Percentiles rank a stretch among this genome's conserved stretches.
phyloP scores from a whole-genome alignment of 148 eudicot genomes.

The Nepenthes gracilis region DNA sequence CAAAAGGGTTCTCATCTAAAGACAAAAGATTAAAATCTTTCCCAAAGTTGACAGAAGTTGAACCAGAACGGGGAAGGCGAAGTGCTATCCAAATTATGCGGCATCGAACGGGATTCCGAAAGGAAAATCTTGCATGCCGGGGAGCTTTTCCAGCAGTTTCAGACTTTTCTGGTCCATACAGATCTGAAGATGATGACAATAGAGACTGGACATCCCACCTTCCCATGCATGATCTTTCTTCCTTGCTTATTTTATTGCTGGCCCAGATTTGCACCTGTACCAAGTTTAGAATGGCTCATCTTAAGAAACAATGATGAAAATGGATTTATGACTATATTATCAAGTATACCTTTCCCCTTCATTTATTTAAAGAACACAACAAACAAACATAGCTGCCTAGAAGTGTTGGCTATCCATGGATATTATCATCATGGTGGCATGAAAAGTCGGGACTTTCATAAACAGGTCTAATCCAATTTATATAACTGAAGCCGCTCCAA shows the following conservation, averaged over 20 bases:
- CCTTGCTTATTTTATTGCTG: conserved; percentile 78
- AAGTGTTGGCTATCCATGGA: no score
- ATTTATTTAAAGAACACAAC: no score
- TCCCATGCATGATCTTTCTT: conserved; percentile 76
- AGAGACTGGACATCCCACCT: conserved; percentile 81
- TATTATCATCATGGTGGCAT: no score
- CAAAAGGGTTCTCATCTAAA: conserved; percentile 82
- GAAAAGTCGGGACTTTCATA: no score
- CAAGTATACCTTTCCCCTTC: no score
- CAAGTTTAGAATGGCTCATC: conserved; percentile 5
- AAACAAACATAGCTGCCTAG: no score
- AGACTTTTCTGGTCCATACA: conserved; percentile 61
- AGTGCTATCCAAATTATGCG: conserved; percentile 78
- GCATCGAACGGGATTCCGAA: conserved; percentile 69
- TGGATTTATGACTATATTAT: no score
- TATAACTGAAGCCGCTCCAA: no score
- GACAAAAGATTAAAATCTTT: conserved; percentile 61
- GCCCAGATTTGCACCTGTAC: conserved; percentile 93
- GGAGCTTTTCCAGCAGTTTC: conserved; percentile 26
- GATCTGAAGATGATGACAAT: conserved; percentile 60
- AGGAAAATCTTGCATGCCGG: conserved; percentile 66
- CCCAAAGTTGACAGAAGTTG: conserved; percentile 65
- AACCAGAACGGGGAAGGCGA: conserved; percentile 61
- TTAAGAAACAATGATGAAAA: not conserved
- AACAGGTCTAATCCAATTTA: no score